Conservation (phyloP, 1,139 yeast genomes). For the Tardiomyces depauwii region DNA sequence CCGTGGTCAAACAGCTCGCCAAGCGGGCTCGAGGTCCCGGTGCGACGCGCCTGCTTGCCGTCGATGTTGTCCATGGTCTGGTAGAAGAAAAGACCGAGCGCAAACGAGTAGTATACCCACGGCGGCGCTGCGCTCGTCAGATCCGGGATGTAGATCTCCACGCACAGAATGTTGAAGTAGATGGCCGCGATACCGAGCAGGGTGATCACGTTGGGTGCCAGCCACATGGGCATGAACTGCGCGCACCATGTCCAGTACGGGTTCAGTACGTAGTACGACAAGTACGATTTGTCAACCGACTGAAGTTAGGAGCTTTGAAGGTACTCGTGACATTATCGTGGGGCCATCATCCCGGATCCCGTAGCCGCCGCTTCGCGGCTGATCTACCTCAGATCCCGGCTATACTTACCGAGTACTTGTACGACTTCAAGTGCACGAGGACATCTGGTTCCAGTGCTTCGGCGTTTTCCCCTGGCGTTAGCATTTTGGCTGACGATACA, state of each 20-base stretch:
- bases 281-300: conserved; percentile 57
- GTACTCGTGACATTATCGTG: no score
- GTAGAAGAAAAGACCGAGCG: conserved; percentile 60
- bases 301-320: no score
- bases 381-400: background rate
- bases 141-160: conserved; percentile 51
- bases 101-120: conserved; percentile 59
- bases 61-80: conserved; percentile 81
- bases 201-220: conserved; percentile 74
- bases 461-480: background rate
- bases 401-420: conserved; percentile 14
- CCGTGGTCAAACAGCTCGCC: conserved; percentile 80
- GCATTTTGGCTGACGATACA: no score
- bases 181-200: conserved; percentile 54
- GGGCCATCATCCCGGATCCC: no score
- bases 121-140: conserved; percentile 42
- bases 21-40: conserved; percentile 67
- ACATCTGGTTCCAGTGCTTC: conserved; percentile 12
- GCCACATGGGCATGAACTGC: conserved; percentile 52
- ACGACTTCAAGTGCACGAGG: conserved; percentile 14
- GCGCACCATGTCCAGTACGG: conserved; percentile 66
- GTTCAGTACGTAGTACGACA: conserved; percentile 53
- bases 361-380: no score
- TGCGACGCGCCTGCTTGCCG: conserved; percentile 70
- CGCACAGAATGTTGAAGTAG: conserved; percentile 39